phyloP scores from a whole-genome alignment of 768 basidiomycete genomes.

The Mycena galericulata region DNA sequence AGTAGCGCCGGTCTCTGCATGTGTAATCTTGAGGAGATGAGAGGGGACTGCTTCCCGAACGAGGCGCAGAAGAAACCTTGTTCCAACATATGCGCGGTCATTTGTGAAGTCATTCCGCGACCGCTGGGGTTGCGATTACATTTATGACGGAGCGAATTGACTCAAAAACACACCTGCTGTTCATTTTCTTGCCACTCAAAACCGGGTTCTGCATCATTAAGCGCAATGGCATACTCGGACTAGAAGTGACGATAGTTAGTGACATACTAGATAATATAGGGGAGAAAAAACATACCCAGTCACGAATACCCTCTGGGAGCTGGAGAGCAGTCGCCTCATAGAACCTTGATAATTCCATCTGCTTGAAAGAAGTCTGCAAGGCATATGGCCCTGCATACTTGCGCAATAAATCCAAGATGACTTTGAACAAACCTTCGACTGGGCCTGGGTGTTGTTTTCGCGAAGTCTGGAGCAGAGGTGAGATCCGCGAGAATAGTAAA shows the following conservation, averaged over 20 bases:
- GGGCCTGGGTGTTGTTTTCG: constrained; percentile 39
- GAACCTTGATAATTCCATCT: neutral
- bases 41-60: constrained; percentile 33
- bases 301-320: neutral
- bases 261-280: neutral
- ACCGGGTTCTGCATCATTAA: neutral
- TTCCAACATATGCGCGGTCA: constrained; percentile 43
- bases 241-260: neutral
- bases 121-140: neutral
- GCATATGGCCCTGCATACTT: constrained; percentile 46
- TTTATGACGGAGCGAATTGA: neutral
- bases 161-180: neutral
- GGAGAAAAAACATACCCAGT: neutral
- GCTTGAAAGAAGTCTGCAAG: constrained; percentile 36
- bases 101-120: constrained; percentile 43
- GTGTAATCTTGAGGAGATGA: constrained; percentile 40
- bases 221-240: neutral
- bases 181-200: neutral
- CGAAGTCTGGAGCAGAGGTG: constrained; percentile 39
- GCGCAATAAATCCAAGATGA: constrained; percentile 39
- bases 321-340: neutral
- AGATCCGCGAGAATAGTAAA: no score
- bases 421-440: constrained; percentile 44
- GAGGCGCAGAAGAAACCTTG: constrained; percentile 41
- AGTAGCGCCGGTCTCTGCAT: constrained; percentile 32